Conservation (phyloP, 257 asterid species). For the Ocimum tenuiflorum region DNA sequence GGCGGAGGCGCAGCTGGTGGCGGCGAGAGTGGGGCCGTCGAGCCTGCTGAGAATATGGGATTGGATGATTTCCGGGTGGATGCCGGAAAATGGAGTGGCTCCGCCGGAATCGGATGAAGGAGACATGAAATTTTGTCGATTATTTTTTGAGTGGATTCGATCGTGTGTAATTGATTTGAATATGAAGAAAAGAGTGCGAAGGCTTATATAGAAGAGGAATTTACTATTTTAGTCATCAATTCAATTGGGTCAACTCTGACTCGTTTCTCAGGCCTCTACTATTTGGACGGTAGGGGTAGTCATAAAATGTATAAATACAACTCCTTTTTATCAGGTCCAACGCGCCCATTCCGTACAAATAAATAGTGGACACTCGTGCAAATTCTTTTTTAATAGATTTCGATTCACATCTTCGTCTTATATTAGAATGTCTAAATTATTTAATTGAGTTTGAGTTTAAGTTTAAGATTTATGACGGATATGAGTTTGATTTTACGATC, state of each 20-base stretch:
- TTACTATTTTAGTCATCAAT: neutral
- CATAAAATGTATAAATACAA: neutral
- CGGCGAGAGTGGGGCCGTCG: conserved; percentile 66
- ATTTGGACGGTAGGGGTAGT: neutral
- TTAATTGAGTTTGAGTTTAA: too few species aligned
- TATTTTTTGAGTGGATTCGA: neutral
- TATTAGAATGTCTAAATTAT: too few species aligned
- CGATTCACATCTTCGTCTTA: too few species aligned
- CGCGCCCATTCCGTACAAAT: too few species aligned
- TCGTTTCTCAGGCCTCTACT: neutral
- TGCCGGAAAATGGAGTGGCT: conserved; percentile 26
- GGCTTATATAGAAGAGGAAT: neutral
- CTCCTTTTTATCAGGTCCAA: too few species aligned
- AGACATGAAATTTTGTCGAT: conserved; percentile 4
- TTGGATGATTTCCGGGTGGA: conserved; percentile 56
- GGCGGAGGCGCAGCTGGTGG: conserved; percentile 43
- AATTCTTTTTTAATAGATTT: too few species aligned
- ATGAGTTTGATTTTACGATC: too few species aligned
- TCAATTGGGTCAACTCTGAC: neutral
- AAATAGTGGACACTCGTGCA: too few species aligned
- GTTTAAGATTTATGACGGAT: too few species aligned
- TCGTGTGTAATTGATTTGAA: too few species aligned
- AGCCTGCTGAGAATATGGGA: conserved; percentile 54
- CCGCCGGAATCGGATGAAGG: conserved; percentile 8
- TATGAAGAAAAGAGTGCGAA: neutral